Conservation (phyloP, 495 filamentous ascomycete genomes). For the Pyrenula aspistea region DNA sequence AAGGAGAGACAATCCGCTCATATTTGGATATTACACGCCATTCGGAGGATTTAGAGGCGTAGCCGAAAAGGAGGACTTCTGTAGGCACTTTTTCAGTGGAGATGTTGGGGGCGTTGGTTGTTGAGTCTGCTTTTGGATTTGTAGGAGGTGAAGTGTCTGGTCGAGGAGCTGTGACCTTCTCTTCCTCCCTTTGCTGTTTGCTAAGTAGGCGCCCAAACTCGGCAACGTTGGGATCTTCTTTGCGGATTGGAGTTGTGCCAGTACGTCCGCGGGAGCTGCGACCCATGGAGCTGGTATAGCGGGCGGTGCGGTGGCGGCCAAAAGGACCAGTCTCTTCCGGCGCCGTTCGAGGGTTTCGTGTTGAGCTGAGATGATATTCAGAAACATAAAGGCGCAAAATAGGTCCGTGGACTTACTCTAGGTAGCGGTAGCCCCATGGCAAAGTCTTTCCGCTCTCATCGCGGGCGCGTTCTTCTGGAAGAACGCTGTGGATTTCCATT, state of each 20-base stretch:
- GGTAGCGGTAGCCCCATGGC: slow-evolving; percentile 50
- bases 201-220: slow-evolving; percentile 36
- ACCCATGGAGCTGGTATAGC: slow-evolving; percentile 37
- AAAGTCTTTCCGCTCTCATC: slow-evolving; percentile 46
- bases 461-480: slow-evolving; percentile 48
- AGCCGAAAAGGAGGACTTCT: slow-evolving; percentile 78
- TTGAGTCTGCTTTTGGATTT: slow-evolving; percentile 19
- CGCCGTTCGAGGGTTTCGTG: slow-evolving; percentile 34
- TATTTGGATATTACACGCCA: slow-evolving; percentile 80
- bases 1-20: slow-evolving; percentile 51
- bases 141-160: slow-evolving; percentile 29
- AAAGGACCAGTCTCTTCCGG: slow-evolving; percentile 54
- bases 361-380: slow-evolving; percentile 19
- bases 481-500: slow-evolving; percentile 57
- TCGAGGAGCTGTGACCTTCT: slow-evolving; percentile 17
- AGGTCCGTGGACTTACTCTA: slow-evolving; percentile 32
- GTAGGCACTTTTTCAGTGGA: slow-evolving; percentile 51
- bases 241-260: slow-evolving; percentile 35
- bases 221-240: slow-evolving; percentile 44
- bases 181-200: slow-evolving; percentile 31
- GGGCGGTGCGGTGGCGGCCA: slow-evolving; percentile 39
- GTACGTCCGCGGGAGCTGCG: slow-evolving; percentile 34
- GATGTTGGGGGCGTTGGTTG: slow-evolving; percentile 14
- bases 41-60: slow-evolving; percentile 52
- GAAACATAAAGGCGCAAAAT: neutral